phyloP scores from a whole-genome alignment of 352 stramenopile species.

The Globisporangium spiculum region DNA sequence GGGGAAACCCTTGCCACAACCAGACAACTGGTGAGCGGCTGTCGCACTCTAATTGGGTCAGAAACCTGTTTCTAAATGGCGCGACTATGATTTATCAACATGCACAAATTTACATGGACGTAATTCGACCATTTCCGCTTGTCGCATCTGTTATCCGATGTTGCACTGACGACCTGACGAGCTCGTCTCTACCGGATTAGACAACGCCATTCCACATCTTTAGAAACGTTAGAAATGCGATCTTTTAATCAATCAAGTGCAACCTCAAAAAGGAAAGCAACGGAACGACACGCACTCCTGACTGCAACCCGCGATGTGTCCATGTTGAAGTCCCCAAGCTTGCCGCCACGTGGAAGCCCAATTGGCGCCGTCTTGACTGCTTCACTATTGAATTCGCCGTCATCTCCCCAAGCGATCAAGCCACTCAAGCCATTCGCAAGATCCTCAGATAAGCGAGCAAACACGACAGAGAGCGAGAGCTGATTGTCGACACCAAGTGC shows the following conservation, averaged over 20 bases:
- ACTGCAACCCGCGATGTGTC: neutral
- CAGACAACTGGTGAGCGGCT: neutral
- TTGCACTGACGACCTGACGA: neutral
- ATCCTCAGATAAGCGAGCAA: neutral
- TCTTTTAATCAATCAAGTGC: neutral
- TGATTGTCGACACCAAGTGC: neutral
- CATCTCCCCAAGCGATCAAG: neutral
- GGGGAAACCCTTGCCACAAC: neutral
- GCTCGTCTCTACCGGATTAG: neutral
- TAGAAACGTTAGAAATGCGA: neutral
- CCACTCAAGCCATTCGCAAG: neutral
- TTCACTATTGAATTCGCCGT: neutral
- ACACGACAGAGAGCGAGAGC: neutral
- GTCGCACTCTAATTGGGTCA: neutral
- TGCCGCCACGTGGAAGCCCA: no score
- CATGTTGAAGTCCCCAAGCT: neutral
- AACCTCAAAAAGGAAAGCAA: neutral
- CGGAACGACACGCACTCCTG: neutral
- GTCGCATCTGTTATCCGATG: neutral
- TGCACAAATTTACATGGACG: neutral
- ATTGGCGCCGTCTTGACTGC: no score
- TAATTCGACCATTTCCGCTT: neutral
- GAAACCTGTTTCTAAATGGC: neutral
- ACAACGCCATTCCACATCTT: neutral
- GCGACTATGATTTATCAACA: neutral